Percentiles rank a stretch among this genome's conserved stretches.
Evolutionary conservation across 441 rosid species (phyloP).

Genomic region (Metrosideros polymorpha): DNA sequence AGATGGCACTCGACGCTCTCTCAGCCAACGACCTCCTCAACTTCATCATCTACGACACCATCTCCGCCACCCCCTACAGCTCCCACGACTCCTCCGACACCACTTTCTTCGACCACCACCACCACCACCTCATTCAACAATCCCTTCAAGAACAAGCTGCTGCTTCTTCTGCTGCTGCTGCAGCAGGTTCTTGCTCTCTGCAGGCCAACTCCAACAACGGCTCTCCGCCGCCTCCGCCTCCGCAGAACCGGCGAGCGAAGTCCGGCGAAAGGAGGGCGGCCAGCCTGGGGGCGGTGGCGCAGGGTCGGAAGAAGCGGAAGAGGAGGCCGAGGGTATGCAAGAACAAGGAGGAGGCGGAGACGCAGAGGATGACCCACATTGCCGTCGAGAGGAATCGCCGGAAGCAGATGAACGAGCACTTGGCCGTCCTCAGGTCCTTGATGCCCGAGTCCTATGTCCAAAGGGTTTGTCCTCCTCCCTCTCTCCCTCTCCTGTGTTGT

Average conservation of each 20-base stretch:
- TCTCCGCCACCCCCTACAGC: constrained; percentile 41
- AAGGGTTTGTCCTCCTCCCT: constrained; percentile 32
- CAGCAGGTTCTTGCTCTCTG: background rate
- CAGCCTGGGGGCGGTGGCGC: constrained; percentile 15
- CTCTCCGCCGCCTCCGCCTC: background rate
- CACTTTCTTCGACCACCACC: background rate
- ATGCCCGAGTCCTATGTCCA: constrained; percentile 83
- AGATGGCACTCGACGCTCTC: constrained; percentile 59
- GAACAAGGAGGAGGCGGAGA: constrained; percentile 82
- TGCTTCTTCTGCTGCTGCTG: background rate
- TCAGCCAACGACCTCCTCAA: constrained; percentile 60
- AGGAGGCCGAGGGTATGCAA: constrained; percentile 69
- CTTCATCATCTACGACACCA: constrained; percentile 49
- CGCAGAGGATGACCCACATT: constrained; percentile 87
- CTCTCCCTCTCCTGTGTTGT: background rate
- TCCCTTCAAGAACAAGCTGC: background rate
- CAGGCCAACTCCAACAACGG: background rate
- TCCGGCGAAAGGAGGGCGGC: constrained; percentile 3
- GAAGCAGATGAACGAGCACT: constrained; percentile 81
- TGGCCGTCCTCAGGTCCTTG: constrained; percentile 66
- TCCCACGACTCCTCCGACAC: constrained; percentile 25
- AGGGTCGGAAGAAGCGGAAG: constrained; percentile 54
- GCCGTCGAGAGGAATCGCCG: constrained; percentile 82
- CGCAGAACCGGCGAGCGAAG: background rate
- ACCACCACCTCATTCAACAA: background rate